These are phyloP conservation scores for Blastobotrys ciferrii DNA, from an alignment of 1,139 yeast species.

Conservation along the genomic window DNA sequence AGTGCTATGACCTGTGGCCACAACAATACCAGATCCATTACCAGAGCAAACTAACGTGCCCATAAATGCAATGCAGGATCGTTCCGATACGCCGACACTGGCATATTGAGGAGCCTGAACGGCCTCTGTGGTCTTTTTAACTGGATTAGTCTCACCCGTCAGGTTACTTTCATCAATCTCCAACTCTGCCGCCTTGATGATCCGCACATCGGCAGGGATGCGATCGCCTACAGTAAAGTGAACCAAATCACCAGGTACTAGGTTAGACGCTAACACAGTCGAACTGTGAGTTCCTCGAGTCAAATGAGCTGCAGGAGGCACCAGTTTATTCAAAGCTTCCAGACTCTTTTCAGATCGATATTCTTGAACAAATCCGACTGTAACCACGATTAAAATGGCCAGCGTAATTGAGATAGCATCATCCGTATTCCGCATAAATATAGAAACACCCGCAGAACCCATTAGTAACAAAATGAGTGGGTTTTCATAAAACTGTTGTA, in stretches of 20 bases:
- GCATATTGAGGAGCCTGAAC: slow-evolving; percentile 38
- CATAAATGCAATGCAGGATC: slow-evolving; percentile 84
- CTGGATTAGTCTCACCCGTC: slow-evolving; percentile 92
- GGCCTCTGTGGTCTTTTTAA: slow-evolving; percentile 52
- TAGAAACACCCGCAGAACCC: slow-evolving; percentile 81
- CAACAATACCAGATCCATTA: slow-evolving; percentile 88
- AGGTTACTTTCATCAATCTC: slow-evolving; percentile 86
- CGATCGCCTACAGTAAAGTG: slow-evolving; percentile 89
- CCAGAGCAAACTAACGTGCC: slow-evolving; percentile 96
- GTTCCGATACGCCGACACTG: slow-evolving; percentile 55
- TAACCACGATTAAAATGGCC: slow-evolving; percentile 85
- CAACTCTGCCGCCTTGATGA: slow-evolving; percentile 73
- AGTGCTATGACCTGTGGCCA: slow-evolving; percentile 82
- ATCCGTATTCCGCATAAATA: slow-evolving; percentile 88
- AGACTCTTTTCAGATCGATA: slow-evolving; percentile 90
- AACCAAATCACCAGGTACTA: slow-evolving; percentile 94
- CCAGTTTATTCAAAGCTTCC: slow-evolving; percentile 85
- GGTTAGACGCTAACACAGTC: slow-evolving; percentile 74
- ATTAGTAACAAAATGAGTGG: slow-evolving; percentile 82
- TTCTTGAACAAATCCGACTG: slow-evolving; percentile 96
- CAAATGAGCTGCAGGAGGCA: slow-evolving; percentile 90
- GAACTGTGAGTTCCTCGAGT: slow-evolving; percentile 67
- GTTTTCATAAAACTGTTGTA: slow-evolving; percentile 79
- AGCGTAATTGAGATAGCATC: slow-evolving; percentile 84
- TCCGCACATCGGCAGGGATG: slow-evolving; percentile 88